Percentiles rank a stretch among this genome's conserved stretches.
Conservation (phyloP, 306 rosid genomes). For the Vigna mungo region DNA sequence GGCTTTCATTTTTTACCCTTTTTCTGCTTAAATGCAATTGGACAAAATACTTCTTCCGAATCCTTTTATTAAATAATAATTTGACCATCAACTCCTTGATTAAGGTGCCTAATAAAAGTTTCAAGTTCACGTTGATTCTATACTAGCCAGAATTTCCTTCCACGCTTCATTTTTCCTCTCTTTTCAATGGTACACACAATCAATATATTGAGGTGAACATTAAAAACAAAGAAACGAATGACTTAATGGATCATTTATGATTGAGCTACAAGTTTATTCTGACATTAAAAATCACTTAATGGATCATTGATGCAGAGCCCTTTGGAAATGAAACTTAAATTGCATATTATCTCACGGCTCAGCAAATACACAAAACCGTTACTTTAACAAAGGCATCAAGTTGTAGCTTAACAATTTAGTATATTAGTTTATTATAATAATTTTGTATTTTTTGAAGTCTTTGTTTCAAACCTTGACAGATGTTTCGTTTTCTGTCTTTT, state of each 20-base stretch:
- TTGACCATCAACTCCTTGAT: not conserved
- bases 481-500: too few species aligned
- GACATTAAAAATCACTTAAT: not conserved
- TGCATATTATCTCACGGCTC: too few species aligned
- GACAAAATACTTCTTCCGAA: not conserved
- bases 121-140: not conserved
- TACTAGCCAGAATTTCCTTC: not conserved
- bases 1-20: not conserved
- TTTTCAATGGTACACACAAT: not conserved
- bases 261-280: too few species aligned
- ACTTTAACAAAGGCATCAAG: too few species aligned
- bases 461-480: too few species aligned
- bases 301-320: not conserved
- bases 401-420: too few species aligned
- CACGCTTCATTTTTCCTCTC: not conserved
- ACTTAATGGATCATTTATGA: not conserved
- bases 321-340: too few species aligned
- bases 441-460: too few species aligned
- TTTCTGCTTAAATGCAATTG: conserved; percentile 7
- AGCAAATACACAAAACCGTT: too few species aligned
- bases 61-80: not conserved
- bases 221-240: not conserved
- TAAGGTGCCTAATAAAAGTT: not conserved
- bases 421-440: too few species aligned
- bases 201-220: not conserved